Evolutionary conservation across 495 filamentous ascomycete species (phyloP).

Genomic region (Trypethelium eluteriae): DNA sequence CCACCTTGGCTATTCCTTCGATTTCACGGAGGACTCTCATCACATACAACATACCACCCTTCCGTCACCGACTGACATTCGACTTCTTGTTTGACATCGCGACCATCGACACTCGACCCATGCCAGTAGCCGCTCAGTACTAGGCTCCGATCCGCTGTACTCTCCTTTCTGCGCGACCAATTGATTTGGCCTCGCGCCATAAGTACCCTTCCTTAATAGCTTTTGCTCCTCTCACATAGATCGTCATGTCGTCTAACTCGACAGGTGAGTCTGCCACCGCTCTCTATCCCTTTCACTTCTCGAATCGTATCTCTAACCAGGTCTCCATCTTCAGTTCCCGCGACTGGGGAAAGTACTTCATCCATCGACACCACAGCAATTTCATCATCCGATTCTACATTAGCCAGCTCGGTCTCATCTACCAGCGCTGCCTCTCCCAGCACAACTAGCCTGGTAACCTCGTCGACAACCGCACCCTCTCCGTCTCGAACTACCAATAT

Average conservation of each 20-base stretch:
- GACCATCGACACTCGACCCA: not conserved
- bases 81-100: not conserved
- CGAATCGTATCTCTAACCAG: not conserved
- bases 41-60: not conserved
- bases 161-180: not conserved
- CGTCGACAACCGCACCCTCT: constrained; percentile 25
- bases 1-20: constrained; percentile 5
- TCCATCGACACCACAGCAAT: not conserved
- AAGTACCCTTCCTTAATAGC: not conserved
- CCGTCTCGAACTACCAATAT: constrained; percentile 29
- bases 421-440: not conserved
- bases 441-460: constrained; percentile 23
- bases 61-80: not conserved
- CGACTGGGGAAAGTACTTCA: constrained; percentile 12
- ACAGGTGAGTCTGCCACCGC: constrained; percentile 6
- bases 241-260: not conserved
- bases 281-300: not conserved
- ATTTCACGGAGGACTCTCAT: constrained; percentile 12
- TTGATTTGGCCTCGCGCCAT: constrained; percentile 3
- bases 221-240: not conserved
- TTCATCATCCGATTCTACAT: not conserved
- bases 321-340: constrained; percentile 8
- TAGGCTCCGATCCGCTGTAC: not conserved
- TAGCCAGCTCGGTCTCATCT: not conserved
- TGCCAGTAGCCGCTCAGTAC: not conserved